These are phyloP conservation scores for Emmonsiellopsis sp. DNA, from an alignment of 2,329 filamentous ascomycete genomes.

Conservation along the genomic window DNA sequence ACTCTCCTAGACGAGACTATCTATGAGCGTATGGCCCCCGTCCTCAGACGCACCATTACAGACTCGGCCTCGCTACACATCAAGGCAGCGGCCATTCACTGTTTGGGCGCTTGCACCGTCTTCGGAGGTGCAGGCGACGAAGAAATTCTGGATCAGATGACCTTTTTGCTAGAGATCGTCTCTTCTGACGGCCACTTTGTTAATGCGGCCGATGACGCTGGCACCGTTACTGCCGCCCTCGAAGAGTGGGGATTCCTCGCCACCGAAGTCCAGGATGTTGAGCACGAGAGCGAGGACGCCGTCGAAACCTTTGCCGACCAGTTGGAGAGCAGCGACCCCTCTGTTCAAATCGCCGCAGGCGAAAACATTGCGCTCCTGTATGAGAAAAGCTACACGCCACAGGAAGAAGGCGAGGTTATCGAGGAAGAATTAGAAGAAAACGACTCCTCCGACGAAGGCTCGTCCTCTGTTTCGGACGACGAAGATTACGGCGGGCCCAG, in stretches of 20 bases:
- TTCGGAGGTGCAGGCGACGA: constrained; percentile 65
- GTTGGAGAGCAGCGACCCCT: constrained; percentile 62
- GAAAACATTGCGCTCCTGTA: constrained; percentile 75
- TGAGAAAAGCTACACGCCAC: constrained; percentile 57
- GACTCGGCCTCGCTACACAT: constrained; percentile 55
- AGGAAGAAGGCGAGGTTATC: constrained; percentile 46
- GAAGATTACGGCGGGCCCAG: constrained; percentile 32
- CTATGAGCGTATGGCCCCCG: constrained; percentile 51
- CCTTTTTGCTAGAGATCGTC: constrained; percentile 66
- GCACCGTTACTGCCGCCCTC: constrained; percentile 64
- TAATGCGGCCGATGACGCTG: constrained; percentile 59
- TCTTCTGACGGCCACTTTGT: constrained; percentile 68
- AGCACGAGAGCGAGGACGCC: constrained; percentile 59
- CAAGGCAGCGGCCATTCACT: constrained; percentile 64
- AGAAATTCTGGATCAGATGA: constrained; percentile 61
- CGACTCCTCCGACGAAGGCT: constrained; percentile 35
- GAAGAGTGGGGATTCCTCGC: constrained; percentile 73
- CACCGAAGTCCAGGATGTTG: constrained; percentile 65
- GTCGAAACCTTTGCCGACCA: constrained; percentile 79
- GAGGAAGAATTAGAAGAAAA: constrained; percentile 32
- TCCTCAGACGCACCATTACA: constrained; percentile 54
- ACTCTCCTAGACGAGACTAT: constrained; percentile 56
- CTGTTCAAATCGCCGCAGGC: constrained; percentile 68
- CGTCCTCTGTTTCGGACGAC: constrained; percentile 19
- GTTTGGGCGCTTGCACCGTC: constrained; percentile 61